Base-by-base conservation (phyloP, 768 basidiomycete species). In the Lentinula sp. region DNA sequence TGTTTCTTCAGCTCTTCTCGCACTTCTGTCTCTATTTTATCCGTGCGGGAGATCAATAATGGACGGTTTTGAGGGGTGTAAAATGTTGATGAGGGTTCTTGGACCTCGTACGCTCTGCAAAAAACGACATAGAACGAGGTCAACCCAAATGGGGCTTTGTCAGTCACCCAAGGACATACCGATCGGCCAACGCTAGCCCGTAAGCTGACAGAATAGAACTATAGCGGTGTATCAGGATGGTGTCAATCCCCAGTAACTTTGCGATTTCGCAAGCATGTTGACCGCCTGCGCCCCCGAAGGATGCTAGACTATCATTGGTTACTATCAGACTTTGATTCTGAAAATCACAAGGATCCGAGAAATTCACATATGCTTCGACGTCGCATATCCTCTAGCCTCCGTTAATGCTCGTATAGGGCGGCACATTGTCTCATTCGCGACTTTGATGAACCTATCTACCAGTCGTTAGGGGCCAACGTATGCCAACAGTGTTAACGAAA, bases 401-500 rank as follows among this genome's bases (percentile, higher is more conserved):
- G 95, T 97, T 65, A 96, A 72, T 1, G 93, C 86, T 2, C 95
- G 86, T 60, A 98, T 96, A 7, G 95, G 95, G 51, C 95, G 78
- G 64, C 88, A 90, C 95, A 98, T 98, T 0, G 93, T 95, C 76
- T 98, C 95, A 66, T 97, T 97, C 8, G 95, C 95, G 9, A 96
- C 94, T 68, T 95, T 93, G 75, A 98, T 89, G 73, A 95, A 97
- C 4, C 94, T 93, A 53, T 5, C n/a, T 4, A 46, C 16, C 28
- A 62, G 36, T 12, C 2, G 36, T 37, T 28, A 20, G 13, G 51
- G 13, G 20, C 45, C 9, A 6, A 36, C 18, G 4, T 18, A 42
- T 52, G 7, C 6, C 20, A 13, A 28, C 36, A 12, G 9, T 18
- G 37, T 7, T 1, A 23, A 48, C 20, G 15, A 35, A 33, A 23